Evolutionary conservation across 2,329 filamentous ascomycete genomes (phyloP).

Genomic region (Colletotrichum tamarilloi): DNA sequence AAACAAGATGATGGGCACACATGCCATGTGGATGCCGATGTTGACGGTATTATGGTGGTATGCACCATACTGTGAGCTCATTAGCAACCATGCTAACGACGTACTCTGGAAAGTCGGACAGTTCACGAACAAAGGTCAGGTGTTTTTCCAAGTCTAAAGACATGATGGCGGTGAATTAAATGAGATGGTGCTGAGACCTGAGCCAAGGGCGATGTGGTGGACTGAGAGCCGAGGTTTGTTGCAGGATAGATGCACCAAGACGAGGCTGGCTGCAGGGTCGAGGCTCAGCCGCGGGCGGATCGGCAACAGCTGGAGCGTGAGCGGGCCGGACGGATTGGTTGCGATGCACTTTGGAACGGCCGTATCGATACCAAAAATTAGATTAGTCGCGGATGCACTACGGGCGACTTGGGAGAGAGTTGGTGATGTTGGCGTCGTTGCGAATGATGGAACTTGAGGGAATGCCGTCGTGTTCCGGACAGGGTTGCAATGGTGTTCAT

Average conservation of each 20-base stretch:
- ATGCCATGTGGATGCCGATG: slow-evolving; percentile 81
- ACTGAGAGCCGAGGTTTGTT: slow-evolving; percentile 32
- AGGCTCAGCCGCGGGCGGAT: slow-evolving; percentile 22
- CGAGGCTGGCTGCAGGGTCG: slow-evolving; percentile 30
- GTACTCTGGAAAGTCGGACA: background rate
- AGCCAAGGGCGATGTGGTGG: slow-evolving; percentile 10
- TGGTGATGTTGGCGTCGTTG: slow-evolving; percentile 22
- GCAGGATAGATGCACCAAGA: slow-evolving; percentile 17
- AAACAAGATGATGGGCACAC: slow-evolving; percentile 80
- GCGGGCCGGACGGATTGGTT: background rate
- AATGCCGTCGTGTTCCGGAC: slow-evolving; percentile 35
- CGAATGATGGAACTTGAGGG: slow-evolving; percentile 33
- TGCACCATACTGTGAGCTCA: slow-evolving; percentile 75
- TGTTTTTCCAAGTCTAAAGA: slow-evolving; percentile 85
- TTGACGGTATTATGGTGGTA: slow-evolving; percentile 86
- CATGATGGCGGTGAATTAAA: slow-evolving; percentile 53
- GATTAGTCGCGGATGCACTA: background rate
- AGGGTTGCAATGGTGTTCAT: slow-evolving; percentile 37
- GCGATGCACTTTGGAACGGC: background rate
- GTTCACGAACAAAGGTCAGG: slow-evolving; percentile 77
- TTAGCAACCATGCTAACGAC: slow-evolving; percentile 15
- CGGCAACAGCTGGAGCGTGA: slow-evolving; percentile 4
- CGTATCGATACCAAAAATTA: slow-evolving; percentile 13
- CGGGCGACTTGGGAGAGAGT: slow-evolving; percentile 5
- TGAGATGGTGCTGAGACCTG: slow-evolving; percentile 18